Percentiles rank a stretch among this genome's conserved stretches.
phyloP scores from a whole-genome alignment of 2,329 filamentous ascomycete genomes.

The Botrytis elliptica region DNA sequence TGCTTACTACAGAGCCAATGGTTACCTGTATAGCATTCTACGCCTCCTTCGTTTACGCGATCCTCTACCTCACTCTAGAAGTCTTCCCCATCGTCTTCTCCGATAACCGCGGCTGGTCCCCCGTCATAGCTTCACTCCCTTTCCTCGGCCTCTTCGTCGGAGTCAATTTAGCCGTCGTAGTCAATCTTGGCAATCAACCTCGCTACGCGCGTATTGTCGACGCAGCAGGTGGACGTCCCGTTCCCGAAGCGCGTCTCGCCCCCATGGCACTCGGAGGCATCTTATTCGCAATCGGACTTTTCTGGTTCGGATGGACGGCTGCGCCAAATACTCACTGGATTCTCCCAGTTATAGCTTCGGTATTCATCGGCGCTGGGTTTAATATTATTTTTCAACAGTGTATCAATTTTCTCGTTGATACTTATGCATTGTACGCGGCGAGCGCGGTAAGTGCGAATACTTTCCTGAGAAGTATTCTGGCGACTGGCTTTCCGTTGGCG shows the following conservation, averaged over 20 bases:
- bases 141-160: constrained; percentile 51
- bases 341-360: constrained; percentile 19
- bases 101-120: constrained; percentile 58
- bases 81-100: constrained; percentile 65
- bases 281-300: constrained; percentile 36
- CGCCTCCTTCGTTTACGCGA: constrained; percentile 69
- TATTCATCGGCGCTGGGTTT: constrained; percentile 36
- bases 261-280: constrained; percentile 46
- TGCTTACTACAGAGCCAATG: constrained; percentile 58
- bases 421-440: constrained; percentile 49
- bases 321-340: constrained; percentile 29
- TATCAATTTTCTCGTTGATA: constrained; percentile 42
- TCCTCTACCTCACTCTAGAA: constrained; percentile 61
- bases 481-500: constrained; percentile 47
- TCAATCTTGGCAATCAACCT: constrained; percentile 42
- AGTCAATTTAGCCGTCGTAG: constrained; percentile 51
- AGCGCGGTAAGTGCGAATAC: constrained; percentile 48
- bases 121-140: constrained; percentile 59
- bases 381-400: constrained; percentile 39
- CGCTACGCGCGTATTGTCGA: constrained; percentile 33
- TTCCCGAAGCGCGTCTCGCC: constrained; percentile 48
- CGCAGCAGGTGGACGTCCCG: constrained; percentile 42
- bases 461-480: constrained; percentile 46
- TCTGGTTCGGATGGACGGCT: constrained; percentile 38
- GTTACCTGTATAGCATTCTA: constrained; percentile 67